Conservation (phyloP, 1,284 basidiomycete species). For the Salmacisia buchloeana region DNA sequence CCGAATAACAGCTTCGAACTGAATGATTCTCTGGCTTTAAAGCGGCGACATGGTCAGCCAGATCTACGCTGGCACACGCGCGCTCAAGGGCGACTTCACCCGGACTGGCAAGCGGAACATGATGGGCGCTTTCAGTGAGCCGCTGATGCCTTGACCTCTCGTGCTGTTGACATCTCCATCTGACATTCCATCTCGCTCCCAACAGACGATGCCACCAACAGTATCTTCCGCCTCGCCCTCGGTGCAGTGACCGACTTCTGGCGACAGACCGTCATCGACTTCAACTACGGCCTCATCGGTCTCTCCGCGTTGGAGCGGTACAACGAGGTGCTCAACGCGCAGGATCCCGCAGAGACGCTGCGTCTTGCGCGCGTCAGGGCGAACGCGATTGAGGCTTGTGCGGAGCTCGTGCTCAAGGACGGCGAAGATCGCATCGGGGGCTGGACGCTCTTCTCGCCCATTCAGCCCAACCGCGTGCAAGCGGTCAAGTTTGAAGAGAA, state of each 20-base stretch:
- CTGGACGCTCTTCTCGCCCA: conserved; percentile 86
- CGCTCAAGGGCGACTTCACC: conserved; percentile 94
- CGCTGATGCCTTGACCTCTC: background rate
- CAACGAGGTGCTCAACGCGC: conserved; percentile 62
- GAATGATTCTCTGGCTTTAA: conserved; percentile 56
- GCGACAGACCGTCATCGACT: conserved; percentile 60
- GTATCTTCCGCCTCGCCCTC: conserved; percentile 33
- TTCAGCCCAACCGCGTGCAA: conserved; percentile 67
- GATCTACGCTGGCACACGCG: conserved; percentile 58
- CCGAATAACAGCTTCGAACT: background rate
- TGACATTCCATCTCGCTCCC: conserved; percentile 7
- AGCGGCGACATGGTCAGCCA: conserved; percentile 58
- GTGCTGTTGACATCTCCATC: background rate
- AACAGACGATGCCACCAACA: conserved; percentile 37
- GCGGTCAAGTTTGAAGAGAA: conserved; percentile 67
- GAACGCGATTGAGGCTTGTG: conserved; percentile 58
- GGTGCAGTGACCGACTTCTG: conserved; percentile 83
- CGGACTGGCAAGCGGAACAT: conserved; percentile 84
- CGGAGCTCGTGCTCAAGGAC: conserved; percentile 71
- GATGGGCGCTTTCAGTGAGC: conserved; percentile 61
- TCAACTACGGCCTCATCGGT: conserved; percentile 25
- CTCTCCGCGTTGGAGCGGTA: conserved; percentile 28
- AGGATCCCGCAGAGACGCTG: conserved; percentile 81
- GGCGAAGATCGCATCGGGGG: conserved; percentile 74
- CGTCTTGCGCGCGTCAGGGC: conserved; percentile 73